Evolutionary conservation across 176 grass and related monocot genomes (phyloP).

Genomic region (Bromus sterilis): DNA sequence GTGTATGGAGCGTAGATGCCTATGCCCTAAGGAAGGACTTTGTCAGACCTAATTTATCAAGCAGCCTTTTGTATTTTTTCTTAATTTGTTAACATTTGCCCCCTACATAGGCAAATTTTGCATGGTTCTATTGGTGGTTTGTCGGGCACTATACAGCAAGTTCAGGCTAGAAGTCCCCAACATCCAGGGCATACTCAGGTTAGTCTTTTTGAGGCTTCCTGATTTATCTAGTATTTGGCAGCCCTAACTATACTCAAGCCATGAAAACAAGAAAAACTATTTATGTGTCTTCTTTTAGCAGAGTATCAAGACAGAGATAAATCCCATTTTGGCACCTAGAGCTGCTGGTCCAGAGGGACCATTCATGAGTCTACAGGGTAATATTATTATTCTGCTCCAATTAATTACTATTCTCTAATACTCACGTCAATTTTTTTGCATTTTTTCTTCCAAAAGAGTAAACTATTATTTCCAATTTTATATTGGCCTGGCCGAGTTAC

Average conservation of each 20-base stretch:
- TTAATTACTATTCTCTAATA: constrained; percentile 5
- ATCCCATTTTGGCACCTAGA: constrained; percentile 79
- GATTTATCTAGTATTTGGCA: background rate
- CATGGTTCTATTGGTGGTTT: constrained; percentile 80
- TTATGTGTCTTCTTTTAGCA: constrained; percentile 39
- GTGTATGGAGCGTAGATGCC: background rate
- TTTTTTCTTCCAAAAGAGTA: background rate
- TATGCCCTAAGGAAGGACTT: background rate
- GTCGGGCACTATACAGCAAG: constrained; percentile 76
- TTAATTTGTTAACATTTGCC: background rate
- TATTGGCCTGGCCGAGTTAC: background rate
- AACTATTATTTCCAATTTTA: constrained; percentile 1
- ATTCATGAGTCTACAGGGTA: constrained; percentile 89
- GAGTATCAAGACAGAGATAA: constrained; percentile 92
- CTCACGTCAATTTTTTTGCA: background rate
- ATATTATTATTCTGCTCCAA: background rate
- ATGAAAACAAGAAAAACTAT: background rate
- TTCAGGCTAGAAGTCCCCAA: constrained; percentile 78
- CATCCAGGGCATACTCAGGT: constrained; percentile 85
- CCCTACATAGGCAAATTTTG: constrained; percentile 69
- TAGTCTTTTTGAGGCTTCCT: constrained; percentile 11
- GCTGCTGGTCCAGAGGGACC: constrained; percentile 69
- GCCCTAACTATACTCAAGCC: background rate
- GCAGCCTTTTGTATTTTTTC: background rate
- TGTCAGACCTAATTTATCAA: background rate